phyloP scores from a whole-genome alignment of 176 grass and related monocot genomes.

The Guadua angustifolia region DNA sequence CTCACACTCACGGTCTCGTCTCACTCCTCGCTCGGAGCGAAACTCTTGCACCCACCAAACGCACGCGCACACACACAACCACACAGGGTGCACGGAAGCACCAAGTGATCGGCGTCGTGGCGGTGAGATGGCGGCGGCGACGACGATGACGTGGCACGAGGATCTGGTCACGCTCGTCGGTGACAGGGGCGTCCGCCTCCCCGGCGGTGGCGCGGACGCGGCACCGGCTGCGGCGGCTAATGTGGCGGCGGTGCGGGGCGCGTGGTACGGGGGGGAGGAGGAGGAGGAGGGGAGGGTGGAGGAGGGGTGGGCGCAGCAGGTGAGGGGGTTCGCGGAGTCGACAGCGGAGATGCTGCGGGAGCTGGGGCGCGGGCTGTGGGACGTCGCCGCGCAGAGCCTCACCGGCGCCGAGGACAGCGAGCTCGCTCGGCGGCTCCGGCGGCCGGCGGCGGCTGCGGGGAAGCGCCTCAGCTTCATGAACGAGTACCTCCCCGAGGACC shows the following conservation, averaged over 20 bases:
- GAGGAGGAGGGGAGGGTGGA: constrained; percentile 43
- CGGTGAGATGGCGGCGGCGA: constrained; percentile 53
- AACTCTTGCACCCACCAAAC: constrained; percentile 29
- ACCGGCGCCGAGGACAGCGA: constrained; percentile 74
- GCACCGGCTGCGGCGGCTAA: not conserved
- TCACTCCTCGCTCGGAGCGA: constrained; percentile 1
- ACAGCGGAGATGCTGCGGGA: constrained; percentile 88
- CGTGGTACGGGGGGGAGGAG: constrained; percentile 46
- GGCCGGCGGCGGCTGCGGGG: constrained; percentile 47
- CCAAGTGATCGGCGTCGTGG: constrained; percentile 46
- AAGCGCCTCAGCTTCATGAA: constrained; percentile 87
- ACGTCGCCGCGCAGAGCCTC: constrained; percentile 77
- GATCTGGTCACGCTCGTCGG: constrained; percentile 64
- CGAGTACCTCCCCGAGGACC: constrained; percentile 96
- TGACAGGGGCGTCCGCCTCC: constrained; percentile 48
- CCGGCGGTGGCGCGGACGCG: constrained; percentile 24
- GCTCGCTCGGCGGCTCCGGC: constrained; percentile 66
- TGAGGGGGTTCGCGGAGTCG: constrained; percentile 69
- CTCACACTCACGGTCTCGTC: not conserved
- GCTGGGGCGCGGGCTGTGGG: constrained; percentile 79
- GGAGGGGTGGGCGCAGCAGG: constrained; percentile 84
- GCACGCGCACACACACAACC: not conserved
- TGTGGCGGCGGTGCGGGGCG: constrained; percentile 39
- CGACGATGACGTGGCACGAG: constrained; percentile 91
- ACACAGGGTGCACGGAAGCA: not conserved